phyloP scores from a whole-genome alignment of 2,329 filamentous ascomycete genomes.

The Dactylellina cionopaga region DNA sequence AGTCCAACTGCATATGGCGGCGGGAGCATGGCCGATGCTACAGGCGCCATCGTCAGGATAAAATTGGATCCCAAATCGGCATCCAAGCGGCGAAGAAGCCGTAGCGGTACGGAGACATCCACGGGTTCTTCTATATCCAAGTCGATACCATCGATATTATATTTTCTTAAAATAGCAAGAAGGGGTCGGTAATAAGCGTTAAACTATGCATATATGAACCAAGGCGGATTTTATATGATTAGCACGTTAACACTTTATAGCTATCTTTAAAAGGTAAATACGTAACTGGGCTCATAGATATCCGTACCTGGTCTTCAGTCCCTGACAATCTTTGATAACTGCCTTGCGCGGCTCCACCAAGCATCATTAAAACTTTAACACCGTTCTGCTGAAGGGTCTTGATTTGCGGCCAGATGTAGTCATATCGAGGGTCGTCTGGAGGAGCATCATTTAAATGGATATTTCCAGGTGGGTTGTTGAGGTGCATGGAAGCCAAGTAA shows the following conservation, averaged over 20 bases:
- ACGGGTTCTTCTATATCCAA: slow-evolving; percentile 65
- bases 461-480: slow-evolving; percentile 64
- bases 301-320: slow-evolving; percentile 54
- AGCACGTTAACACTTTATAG: slow-evolving; percentile 53
- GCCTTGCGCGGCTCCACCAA: slow-evolving; percentile 67
- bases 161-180: slow-evolving; percentile 60
- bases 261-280: neutral
- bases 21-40: slow-evolving; percentile 64
- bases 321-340: slow-evolving; percentile 61
- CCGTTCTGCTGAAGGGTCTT: slow-evolving; percentile 65
- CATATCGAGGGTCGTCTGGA: slow-evolving; percentile 62
- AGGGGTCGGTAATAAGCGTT: slow-evolving; percentile 65
- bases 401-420: slow-evolving; percentile 65
- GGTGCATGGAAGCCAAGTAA: slow-evolving; percentile 66
- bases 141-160: slow-evolving; percentile 62
- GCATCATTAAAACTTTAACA: slow-evolving; percentile 66
- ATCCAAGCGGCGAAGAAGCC: slow-evolving; percentile 27
- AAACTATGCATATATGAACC: slow-evolving; percentile 59
- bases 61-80: slow-evolving; percentile 65
- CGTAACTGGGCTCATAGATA: neutral
- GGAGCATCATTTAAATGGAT: slow-evolving; percentile 67
- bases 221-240: neutral
- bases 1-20: slow-evolving; percentile 59
- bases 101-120: slow-evolving; percentile 60
- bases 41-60: slow-evolving; percentile 65